Conservation (phyloP, 139 green algal species). For the Yamagishiella unicocca region DNA sequence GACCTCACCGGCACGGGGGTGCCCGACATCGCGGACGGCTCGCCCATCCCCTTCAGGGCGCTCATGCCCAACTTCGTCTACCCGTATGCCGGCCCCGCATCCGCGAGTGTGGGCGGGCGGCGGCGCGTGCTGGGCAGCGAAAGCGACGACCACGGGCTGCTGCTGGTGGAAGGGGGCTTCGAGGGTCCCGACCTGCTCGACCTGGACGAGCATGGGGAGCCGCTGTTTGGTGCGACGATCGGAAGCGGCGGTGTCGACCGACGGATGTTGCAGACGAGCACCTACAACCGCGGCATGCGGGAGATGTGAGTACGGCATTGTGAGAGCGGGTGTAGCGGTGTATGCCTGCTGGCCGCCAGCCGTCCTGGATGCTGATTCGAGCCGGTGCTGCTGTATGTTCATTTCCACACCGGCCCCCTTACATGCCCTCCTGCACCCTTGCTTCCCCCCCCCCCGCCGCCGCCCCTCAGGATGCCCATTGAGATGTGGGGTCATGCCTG, state of each 20-base stretch:
- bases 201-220: background rate
- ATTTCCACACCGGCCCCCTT: background rate
- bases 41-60: background rate
- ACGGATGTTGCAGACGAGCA: background rate
- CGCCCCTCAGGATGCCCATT: conserved; percentile 16
- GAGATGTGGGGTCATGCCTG: conserved; percentile 51
- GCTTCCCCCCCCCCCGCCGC: background rate
- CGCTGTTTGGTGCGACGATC: background rate
- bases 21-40: conserved; percentile 14
- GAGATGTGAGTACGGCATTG: conserved; percentile 14
- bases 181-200: conserved; percentile 26
- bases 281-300: conserved; percentile 12
- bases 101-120: background rate
- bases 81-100: background rate
- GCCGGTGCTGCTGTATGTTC: background rate
- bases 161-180: conserved; percentile 8
- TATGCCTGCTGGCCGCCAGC: background rate
- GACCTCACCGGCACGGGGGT: conserved; percentile 9
- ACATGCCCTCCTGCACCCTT: background rate
- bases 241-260: no score
- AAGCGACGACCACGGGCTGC: background rate
- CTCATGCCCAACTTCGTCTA: conserved; percentile 13
- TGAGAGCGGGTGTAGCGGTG: background rate
- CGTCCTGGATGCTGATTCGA: background rate
- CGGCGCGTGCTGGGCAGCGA: background rate